A percentile compares a stretch with the other conserved stretches of the same genome.
phyloP scores from a whole-genome alignment of 768 basidiomycete species.

The Phaffia australis region DNA sequence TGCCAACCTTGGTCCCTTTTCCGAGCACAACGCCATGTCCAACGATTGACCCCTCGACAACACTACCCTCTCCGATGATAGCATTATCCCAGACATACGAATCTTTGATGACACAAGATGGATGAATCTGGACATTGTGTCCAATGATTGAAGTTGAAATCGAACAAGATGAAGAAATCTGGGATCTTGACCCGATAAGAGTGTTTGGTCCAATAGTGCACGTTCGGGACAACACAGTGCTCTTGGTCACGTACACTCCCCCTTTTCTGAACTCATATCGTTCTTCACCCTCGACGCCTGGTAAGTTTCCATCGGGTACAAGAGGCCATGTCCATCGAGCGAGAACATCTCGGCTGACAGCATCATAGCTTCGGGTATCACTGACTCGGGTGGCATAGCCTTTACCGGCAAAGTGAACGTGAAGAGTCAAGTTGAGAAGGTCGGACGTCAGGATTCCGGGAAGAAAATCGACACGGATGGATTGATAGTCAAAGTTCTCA shows the following conservation, averaged over 20 bases:
- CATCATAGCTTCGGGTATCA: slow-evolving; percentile 84
- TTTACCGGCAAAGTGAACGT: slow-evolving; percentile 68
- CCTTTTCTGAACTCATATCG: slow-evolving; percentile 76
- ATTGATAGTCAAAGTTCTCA: slow-evolving; percentile 95
- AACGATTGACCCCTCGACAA: slow-evolving; percentile 68
- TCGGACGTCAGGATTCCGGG: slow-evolving; percentile 91
- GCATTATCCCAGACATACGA: slow-evolving; percentile 78
- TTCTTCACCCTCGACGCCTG: slow-evolving; percentile 44
- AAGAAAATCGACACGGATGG: slow-evolving; percentile 83
- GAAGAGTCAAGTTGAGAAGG: slow-evolving; percentile 83
- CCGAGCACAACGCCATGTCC: slow-evolving; percentile 64
- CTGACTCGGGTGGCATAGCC: slow-evolving; percentile 88
- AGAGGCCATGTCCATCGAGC: slow-evolving; percentile 91
- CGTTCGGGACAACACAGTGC: slow-evolving; percentile 64
- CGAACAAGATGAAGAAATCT: slow-evolving; percentile 55
- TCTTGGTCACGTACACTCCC: slow-evolving; percentile 80
- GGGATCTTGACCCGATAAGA: slow-evolving; percentile 70
- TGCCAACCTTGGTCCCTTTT: slow-evolving; percentile 54
- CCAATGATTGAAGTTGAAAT: slow-evolving; percentile 70
- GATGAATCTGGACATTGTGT: slow-evolving; percentile 59
- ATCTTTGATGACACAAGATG: slow-evolving; percentile 55
- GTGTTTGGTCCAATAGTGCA: slow-evolving; percentile 70
- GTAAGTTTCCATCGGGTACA: slow-evolving; percentile 87
- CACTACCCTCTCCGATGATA: slow-evolving; percentile 39
- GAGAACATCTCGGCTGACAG: slow-evolving; percentile 85